Conservation (phyloP, 2,329 filamentous ascomycete genomes). For the Verticillium longisporum region DNA sequence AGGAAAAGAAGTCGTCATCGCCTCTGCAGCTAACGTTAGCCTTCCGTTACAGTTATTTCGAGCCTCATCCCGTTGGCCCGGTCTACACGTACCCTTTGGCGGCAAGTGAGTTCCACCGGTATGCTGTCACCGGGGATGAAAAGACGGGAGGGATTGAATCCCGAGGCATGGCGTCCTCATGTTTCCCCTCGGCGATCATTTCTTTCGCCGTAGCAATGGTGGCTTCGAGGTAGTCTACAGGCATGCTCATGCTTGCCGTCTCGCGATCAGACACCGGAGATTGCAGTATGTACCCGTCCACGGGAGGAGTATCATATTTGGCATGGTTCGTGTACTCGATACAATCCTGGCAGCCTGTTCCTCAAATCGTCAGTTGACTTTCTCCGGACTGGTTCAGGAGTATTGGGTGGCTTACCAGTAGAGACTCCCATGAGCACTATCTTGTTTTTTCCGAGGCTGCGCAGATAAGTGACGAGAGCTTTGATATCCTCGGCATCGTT, state of each 20-base stretch:
- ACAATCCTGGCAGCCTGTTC: conserved; percentile 52
- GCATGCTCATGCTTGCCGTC: conserved; percentile 40
- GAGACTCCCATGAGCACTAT: conserved; percentile 42
- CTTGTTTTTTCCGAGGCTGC: conserved; percentile 37
- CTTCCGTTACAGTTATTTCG: not conserved
- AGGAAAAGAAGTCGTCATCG: conserved; percentile 82
- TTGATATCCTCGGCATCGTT: conserved; percentile 47
- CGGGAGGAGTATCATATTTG: conserved; percentile 28
- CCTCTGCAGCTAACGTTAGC: conserved; percentile 35
- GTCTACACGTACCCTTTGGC: conserved; percentile 37
- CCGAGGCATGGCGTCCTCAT: conserved; percentile 28
- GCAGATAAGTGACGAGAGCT: conserved; percentile 44
- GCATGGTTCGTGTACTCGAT: conserved; percentile 41
- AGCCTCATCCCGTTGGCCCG: too few species aligned
- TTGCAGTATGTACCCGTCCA: conserved; percentile 74
- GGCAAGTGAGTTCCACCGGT: conserved; percentile 42
- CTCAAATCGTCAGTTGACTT: conserved; percentile 25
- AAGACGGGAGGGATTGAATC: conserved; percentile 3
- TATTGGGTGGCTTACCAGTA: not conserved
- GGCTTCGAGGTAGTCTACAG: conserved; percentile 29
- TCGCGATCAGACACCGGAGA: conserved; percentile 75
- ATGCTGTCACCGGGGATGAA: conserved; percentile 39
- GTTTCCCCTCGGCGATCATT: conserved; percentile 48
- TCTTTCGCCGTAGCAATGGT: conserved; percentile 41
- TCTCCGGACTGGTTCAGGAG: not conserved